Conservation (phyloP, 345 rosid genomes). For the Xanthoceras sorbifolium region DNA sequence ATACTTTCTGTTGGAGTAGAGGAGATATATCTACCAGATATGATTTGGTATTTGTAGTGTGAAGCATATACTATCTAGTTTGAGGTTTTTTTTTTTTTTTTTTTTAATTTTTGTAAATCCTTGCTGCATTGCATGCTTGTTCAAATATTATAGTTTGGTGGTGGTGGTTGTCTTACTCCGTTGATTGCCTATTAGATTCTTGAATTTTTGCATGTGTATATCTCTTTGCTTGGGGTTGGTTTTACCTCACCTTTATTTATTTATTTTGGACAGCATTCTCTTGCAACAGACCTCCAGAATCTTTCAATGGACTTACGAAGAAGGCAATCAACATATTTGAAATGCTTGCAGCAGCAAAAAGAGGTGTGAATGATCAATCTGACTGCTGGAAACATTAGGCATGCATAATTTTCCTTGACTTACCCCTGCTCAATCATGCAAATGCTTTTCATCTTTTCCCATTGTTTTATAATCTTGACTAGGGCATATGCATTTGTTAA, state of each 20-base stretch:
- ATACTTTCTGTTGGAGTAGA: not conserved
- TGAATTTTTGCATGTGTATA: not conserved
- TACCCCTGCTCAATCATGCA: too few relatives aligned
- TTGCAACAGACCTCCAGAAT: slow-evolving; percentile 87
- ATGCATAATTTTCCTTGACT: too few relatives aligned
- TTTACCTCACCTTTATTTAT: not conserved
- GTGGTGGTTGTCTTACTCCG: not conserved
- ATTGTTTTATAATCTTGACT: not conserved
- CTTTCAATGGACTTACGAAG: slow-evolving; percentile 90
- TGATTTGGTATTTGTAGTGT: not conserved
- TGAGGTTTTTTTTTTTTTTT: not conserved
- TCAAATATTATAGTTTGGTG: not conserved
- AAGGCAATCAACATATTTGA: slow-evolving; percentile 87
- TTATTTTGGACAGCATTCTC: slow-evolving; percentile 50
- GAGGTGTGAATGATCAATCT: too few relatives aligned
- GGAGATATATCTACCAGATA: not conserved
- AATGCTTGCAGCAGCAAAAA: too few relatives aligned
- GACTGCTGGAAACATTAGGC: too few relatives aligned
- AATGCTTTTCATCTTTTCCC: too few relatives aligned
- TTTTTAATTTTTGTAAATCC: not conserved
- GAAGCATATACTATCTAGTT: not conserved
- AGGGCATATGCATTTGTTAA: not conserved
- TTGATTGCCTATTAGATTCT: not conserved
- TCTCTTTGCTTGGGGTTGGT: not conserved
- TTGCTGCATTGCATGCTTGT: not conserved